Percentiles rank a stretch among this genome's conserved stretches.
phyloP scores from a whole-genome alignment of 164 flowering plant genomes.

The Stephania yunnanensis region DNA sequence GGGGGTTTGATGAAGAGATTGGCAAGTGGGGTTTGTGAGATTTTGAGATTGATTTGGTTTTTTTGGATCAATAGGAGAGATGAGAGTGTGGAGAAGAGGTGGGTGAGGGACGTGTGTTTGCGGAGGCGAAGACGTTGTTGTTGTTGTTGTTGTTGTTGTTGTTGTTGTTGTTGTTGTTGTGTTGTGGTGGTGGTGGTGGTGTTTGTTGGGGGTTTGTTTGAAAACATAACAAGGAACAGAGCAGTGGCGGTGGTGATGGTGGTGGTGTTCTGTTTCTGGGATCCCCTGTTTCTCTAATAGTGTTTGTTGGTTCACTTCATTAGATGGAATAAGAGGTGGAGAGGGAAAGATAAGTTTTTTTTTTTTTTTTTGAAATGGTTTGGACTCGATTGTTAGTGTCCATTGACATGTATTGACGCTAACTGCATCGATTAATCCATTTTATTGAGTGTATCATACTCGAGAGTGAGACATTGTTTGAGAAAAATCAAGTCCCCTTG shows the following conservation, averaged over 20 bases:
- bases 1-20: conserved; percentile 20
- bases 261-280: too few species aligned
- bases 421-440: too few species aligned
- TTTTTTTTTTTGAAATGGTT: too few species aligned
- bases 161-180: conserved; percentile 12
- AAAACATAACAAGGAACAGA: neutral
- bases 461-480: too few species aligned
- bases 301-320: too few species aligned
- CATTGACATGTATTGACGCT: too few species aligned
- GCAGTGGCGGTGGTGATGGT: neutral
- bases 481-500: too few species aligned
- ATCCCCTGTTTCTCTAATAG: too few species aligned
- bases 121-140: conserved; percentile 14
- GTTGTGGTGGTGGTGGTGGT: too few species aligned
- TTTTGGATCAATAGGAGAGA: conserved; percentile 34
- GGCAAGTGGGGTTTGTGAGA: conserved; percentile 26
- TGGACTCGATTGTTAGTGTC: too few species aligned
- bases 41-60: too few species aligned
- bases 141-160: conserved; percentile 8
- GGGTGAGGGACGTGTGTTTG: conserved; percentile 30
- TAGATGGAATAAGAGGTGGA: neutral
- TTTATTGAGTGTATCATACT: too few species aligned
- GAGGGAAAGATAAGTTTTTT: neutral
- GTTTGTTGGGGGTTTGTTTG: conserved; percentile 10
- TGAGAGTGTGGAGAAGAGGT: conserved; percentile 47